Percentiles rank a stretch among this genome's conserved stretches.
Evolutionary conservation across 257 asterid species (phyloP).

Genomic region (Nicotiana noctiflora): DNA sequence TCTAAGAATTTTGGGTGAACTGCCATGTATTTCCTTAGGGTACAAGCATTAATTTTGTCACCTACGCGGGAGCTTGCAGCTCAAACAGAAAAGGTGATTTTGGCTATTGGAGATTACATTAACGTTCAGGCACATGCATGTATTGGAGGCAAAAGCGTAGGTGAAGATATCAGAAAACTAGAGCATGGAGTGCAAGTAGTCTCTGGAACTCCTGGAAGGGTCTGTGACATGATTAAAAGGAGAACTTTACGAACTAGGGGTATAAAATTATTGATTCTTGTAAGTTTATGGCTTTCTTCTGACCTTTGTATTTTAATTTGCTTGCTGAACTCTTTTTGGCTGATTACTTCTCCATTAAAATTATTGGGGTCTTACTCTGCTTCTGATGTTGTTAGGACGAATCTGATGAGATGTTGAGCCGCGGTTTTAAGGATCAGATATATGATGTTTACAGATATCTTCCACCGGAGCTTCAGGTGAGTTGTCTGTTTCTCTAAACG

Average conservation of each 20-base stretch:
- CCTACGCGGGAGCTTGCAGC: slow-evolving; percentile 97
- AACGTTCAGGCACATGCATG: slow-evolving; percentile 95
- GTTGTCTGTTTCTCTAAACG: background rate
- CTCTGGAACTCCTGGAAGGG: slow-evolving; percentile 99
- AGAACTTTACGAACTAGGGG: slow-evolving; percentile 84
- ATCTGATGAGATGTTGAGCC: slow-evolving; percentile 98
- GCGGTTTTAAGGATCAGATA: slow-evolving; percentile 97
- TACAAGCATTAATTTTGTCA: slow-evolving; percentile 89
- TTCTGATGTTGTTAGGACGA: slow-evolving; percentile 52
- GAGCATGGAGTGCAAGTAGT: slow-evolving; percentile 98
- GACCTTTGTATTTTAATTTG: background rate
- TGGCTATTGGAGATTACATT: slow-evolving; percentile 83
- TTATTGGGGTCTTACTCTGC: background rate
- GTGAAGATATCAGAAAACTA: slow-evolving; percentile 84
- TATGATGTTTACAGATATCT: slow-evolving; percentile 97
- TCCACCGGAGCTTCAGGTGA: slow-evolving; percentile 98
- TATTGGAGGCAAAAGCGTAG: slow-evolving; percentile 95
- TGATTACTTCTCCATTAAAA: background rate
- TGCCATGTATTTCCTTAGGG: slow-evolving; percentile 36
- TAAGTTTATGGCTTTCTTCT: slow-evolving; percentile 25
- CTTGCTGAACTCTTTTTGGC: background rate
- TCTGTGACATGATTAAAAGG: slow-evolving; percentile 95
- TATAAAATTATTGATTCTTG: slow-evolving; percentile 73
- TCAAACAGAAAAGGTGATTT: slow-evolving; percentile 85
- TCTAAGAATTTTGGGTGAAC: background rate